Base-by-base conservation (phyloP, 768 basidiomycete species). In the Neoboletus brunneissimus region DNA sequence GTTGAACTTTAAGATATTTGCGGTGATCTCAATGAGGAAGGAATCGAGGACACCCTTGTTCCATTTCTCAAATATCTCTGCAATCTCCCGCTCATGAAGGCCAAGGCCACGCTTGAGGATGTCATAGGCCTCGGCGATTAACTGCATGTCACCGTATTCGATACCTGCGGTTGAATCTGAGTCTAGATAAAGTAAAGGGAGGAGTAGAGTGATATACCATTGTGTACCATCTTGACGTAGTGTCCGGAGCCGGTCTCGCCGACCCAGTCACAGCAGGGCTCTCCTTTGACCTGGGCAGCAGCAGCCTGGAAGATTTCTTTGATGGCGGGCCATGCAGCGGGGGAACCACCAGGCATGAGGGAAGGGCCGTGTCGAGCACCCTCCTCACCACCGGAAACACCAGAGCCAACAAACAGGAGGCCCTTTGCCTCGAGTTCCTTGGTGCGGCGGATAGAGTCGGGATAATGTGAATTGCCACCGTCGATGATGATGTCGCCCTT, bases 151-250 rank as follows among this genome's bases (percentile, higher is more conserved):
- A 67, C 92, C 95, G 71, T 98, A 98, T 75, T 99, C 97, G 74
- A 99, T 99, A 79, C 96, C 96, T 95, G 62, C 34, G 41, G 49
- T 55, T 11, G 37, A 31, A 23, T 12, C 31, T 59, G 48, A 57
- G 54, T 56, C n/a, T 47, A 47, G 53, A 31, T 22, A 55, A 43
- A 41, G 40, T 9, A 54, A 38, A 31, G 4, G 23, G 44, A 16
- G 18, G 25, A 32, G 38, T 27, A 46, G 41, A 65, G 56, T 56
- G 52, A 62, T 70, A 67, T 73, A 88, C 92, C 92, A 56, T 94
- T 93, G 80, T 99, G 96, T 59, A 99, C 96, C 96, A 99, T 98
- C 82, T 99, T 99, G 76, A 99, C 96, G 75, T 98, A 99, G 81
- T 98, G 96, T 31, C 94, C 95, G 47, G 91, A 80, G 57, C 94